Evolutionary conservation across 148 eudicot species (phyloP).

Genomic region (Pharnaceum exiguum): DNA sequence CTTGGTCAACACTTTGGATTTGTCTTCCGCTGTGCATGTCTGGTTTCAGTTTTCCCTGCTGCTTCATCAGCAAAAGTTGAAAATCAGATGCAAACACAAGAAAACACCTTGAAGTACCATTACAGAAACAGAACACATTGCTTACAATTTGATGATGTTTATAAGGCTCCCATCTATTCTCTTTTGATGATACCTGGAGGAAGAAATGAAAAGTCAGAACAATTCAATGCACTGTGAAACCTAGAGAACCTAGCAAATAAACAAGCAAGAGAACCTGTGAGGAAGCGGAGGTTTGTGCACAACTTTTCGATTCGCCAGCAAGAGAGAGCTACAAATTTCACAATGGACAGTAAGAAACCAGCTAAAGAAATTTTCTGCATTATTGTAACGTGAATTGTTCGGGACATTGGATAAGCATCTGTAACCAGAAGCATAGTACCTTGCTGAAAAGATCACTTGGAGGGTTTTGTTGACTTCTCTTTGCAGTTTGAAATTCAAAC

Average conservation of each 20-base stretch:
- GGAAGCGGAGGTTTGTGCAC: slow-evolving; percentile 21
- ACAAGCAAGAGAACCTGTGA: slow-evolving; percentile 44
- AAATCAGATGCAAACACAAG: not conserved
- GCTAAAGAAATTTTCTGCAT: not conserved
- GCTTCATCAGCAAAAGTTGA: slow-evolving; percentile 21
- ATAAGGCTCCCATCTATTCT: slow-evolving; percentile 57
- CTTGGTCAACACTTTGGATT: slow-evolving; percentile 1
- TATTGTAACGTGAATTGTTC: not conserved
- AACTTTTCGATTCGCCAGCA: slow-evolving; percentile 43
- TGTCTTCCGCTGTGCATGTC: slow-evolving; percentile 15
- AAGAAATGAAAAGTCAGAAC: slow-evolving; percentile 32
- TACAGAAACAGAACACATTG: not conserved
- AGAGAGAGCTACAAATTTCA: slow-evolving; percentile 57
- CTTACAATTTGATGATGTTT: slow-evolving; percentile 51
- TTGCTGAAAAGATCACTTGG: slow-evolving; percentile 78
- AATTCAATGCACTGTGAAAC: not conserved
- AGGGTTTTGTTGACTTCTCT: slow-evolving; percentile 54
- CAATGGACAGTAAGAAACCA: not conserved
- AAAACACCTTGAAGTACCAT: not conserved
- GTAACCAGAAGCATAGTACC: slow-evolving; percentile 32
- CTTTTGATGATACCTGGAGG: slow-evolving; percentile 79
- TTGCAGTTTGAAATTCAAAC: slow-evolving; percentile 64
- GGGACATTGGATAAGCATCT: not conserved
- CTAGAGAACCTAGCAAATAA: slow-evolving; percentile 3
- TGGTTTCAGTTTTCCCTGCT: slow-evolving; percentile 18